These are phyloP conservation scores for Luffa aegyptiaca DNA, from an alignment of 306 rosid species.

Conservation along the genomic window DNA sequence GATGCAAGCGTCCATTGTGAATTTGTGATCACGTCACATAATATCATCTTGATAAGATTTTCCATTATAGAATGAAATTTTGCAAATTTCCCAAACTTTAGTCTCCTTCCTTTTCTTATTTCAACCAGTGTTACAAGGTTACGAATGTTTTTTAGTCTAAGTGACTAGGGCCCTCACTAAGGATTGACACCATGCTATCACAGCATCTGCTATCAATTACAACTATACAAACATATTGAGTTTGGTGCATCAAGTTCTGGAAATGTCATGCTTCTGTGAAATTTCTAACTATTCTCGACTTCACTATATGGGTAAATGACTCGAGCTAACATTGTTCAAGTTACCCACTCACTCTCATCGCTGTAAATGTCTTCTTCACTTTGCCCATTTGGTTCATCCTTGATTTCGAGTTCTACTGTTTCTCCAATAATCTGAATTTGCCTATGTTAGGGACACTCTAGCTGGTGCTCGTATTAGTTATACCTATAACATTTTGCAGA, in stretches of 20 bases:
- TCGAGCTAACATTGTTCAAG: not conserved
- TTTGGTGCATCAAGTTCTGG: not conserved
- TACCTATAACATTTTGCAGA: too few species aligned
- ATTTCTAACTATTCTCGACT: too few species aligned
- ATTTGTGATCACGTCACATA: too few species aligned
- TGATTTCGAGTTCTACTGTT: too few species aligned
- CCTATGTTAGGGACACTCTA: too few species aligned
- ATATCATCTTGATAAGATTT: too few species aligned
- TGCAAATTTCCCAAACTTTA: not conserved
- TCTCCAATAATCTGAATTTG: too few species aligned
- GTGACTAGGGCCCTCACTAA: not conserved
- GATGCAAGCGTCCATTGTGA: too few species aligned
- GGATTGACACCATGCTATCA: not conserved
- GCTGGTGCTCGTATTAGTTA: too few species aligned
- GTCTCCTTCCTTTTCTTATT: not conserved
- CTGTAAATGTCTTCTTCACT: not conserved
- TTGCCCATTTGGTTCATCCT: not conserved
- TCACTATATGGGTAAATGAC: not conserved
- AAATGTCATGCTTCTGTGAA: not conserved
- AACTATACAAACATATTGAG: not conserved
- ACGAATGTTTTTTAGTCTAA: not conserved
- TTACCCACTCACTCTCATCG: not conserved
- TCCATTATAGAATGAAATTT: too few species aligned
- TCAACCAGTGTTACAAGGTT: not conserved
- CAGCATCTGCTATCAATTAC: not conserved